Evolutionary conservation across 495 filamentous ascomycete species (phyloP).

Genomic region (Penicillium angulare): DNA sequence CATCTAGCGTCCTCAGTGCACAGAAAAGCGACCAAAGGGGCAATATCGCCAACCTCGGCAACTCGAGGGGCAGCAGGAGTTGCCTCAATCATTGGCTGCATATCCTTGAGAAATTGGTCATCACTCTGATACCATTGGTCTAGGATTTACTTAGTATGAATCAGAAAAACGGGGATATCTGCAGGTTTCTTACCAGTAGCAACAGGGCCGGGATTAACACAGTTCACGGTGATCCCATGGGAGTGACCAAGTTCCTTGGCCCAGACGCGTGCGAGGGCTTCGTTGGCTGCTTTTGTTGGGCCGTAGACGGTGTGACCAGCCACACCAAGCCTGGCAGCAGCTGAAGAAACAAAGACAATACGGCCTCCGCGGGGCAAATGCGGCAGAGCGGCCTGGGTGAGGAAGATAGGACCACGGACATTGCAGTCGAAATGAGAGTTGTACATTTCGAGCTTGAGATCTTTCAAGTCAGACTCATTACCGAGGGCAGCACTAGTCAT

Average conservation of each 20-base stretch:
- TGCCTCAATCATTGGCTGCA: constrained; percentile 32
- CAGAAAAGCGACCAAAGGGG: constrained; percentile 40
- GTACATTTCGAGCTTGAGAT: background rate
- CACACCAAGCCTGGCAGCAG: constrained; percentile 32
- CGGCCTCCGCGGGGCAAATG: constrained; percentile 42
- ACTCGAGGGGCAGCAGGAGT: constrained; percentile 47
- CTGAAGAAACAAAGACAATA: constrained; percentile 45
- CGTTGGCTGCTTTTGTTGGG: constrained; percentile 33
- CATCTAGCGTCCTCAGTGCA: background rate
- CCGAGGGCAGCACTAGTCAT: no score
- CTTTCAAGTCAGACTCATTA: no score
- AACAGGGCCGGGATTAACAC: constrained; percentile 36
- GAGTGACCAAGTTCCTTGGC: constrained; percentile 33
- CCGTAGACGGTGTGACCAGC: constrained; percentile 25
- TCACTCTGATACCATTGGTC: constrained; percentile 34
- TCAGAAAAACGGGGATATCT: no score
- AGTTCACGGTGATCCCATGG: constrained; percentile 36
- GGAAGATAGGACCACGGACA: constrained; percentile 35
- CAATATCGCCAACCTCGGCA: constrained; percentile 58
- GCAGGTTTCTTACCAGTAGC: constrained; percentile 33
- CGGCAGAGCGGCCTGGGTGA: constrained; percentile 40
- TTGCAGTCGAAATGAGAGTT: constrained; percentile 24
- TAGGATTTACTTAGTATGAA: no score
- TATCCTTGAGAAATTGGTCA: constrained; percentile 14
- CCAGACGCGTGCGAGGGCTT: constrained; percentile 30